phyloP scores from a whole-genome alignment of 306 rosid species.

The Citrullus colocynthis region DNA sequence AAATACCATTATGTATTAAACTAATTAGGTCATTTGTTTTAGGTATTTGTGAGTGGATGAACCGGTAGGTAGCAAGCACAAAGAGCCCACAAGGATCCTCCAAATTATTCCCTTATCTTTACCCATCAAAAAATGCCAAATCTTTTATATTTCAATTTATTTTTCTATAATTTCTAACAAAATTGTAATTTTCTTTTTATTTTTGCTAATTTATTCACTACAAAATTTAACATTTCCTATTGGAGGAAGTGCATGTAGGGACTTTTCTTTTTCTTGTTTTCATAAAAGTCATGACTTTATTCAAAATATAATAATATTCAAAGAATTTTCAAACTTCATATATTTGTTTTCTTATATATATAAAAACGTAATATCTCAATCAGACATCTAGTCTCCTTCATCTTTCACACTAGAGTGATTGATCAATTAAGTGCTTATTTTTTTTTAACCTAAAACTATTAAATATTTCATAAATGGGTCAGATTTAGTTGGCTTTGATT shows the following conservation, averaged over 20 bases:
- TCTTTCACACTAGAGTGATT: no score
- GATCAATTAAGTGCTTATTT: no score
- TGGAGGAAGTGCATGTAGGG: not conserved
- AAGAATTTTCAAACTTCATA: no score
- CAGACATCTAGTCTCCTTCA: no score
- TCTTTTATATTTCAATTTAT: not conserved
- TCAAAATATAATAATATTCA: no score
- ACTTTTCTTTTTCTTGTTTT: no score
- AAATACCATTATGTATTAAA: not conserved
- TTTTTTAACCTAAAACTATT: no score
- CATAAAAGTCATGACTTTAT: no score
- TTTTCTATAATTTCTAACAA: not conserved
- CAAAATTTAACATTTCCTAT: not conserved
- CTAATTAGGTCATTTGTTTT: not conserved
- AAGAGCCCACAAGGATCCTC: slow-evolving; percentile 3
- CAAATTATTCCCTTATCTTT: not conserved
- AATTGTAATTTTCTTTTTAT: not conserved
- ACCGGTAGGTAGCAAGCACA: not conserved
- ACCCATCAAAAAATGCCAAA: not conserved
- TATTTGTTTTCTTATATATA: no score
- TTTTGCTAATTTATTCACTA: not conserved
- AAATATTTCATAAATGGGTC: no score
- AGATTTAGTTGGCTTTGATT: no score
- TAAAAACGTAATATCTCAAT: no score
- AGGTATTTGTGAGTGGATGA: not conserved